Evolutionary conservation across 768 basidiomycete species (phyloP), one percentile per base, ranked within the genome.

Genomic region (Amanita molliuscula): DNA sequence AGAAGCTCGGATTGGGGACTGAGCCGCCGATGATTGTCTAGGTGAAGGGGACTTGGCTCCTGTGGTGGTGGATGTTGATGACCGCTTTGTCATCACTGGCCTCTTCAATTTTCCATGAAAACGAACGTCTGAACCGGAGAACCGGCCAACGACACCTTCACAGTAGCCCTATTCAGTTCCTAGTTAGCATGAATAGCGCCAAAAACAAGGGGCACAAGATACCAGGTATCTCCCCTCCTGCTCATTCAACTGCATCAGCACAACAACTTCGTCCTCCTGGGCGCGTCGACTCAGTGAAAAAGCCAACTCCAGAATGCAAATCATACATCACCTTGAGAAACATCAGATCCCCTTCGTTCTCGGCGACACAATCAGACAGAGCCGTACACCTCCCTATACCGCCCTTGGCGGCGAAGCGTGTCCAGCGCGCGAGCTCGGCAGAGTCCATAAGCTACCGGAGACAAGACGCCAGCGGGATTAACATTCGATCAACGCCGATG

Each of bases 381-480:
- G 89, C 89, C 1, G 77, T 80, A 55, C 88, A 89, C 56, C 72
- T 83, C 4, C 89, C 89, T 47, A 92, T 88, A 11, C 89, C 89
- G 0, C 89, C 89, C 59, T 89, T 91, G 4, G 71, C 77, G 0
- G 89, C 89, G 61, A 92, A 91, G 35, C 89, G 73, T 8, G 83
- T 84, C 89, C 89, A 92, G 36, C 84, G 73, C 7, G 81, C 77
- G 28, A 91, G 75, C 47, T 88, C 84, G 28, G 71, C 64, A 13
- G 82, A 77, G 57, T 88, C 85, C 81, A 90, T 82, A 44, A 33
- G 7, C 29, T 28, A 10, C 38, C 7, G 16, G n/a, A 41, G 25
- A 20, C 40, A 42, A 21, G 25, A 23, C 21, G 41, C 20, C 25
- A 25, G 41, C 41, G 25, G 41, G 21, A 23, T 15, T 21, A 25